Evolutionary conservation across 2,329 filamentous ascomycete genomes (phyloP).

Genomic region (Sphaerulina populicola): DNA sequence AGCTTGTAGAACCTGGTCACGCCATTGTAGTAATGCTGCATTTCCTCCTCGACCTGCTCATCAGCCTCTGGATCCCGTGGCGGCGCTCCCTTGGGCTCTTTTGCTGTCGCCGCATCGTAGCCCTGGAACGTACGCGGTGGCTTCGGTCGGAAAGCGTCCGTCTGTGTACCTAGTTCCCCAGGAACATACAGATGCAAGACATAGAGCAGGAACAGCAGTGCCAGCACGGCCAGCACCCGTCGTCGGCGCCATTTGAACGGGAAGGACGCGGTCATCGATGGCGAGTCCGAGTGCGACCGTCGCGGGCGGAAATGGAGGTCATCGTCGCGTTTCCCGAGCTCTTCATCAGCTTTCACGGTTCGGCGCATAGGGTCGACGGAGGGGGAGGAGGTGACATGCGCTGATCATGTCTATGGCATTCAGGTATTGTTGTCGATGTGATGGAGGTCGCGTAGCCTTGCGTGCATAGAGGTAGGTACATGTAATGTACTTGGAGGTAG

Average conservation of each 20-base stretch:
- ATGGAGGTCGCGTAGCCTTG: neutral
- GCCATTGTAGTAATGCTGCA: constrained; percentile 54
- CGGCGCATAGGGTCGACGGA: constrained; percentile 8
- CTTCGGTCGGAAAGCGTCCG: constrained; percentile 1
- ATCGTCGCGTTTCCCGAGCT: constrained; percentile 58
- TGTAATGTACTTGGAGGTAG: too few species aligned
- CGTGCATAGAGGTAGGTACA: neutral
- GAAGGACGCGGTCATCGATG: constrained; percentile 15
- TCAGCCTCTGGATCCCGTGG: constrained; percentile 17
- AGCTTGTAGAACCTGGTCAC: constrained; percentile 61
- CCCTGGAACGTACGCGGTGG: constrained; percentile 7
- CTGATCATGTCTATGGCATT: neutral
- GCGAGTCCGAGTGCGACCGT: constrained; percentile 7
- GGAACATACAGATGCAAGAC: constrained; percentile 8
- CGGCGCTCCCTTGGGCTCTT: constrained; percentile 22
- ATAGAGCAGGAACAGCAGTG: constrained; percentile 7
- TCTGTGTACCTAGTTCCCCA: neutral
- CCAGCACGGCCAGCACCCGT: constrained; percentile 34
- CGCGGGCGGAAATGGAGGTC: constrained; percentile 47
- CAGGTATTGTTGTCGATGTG: neutral
- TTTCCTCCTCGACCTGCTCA: constrained; percentile 13
- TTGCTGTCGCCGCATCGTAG: constrained; percentile 10
- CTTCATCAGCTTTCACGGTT: constrained; percentile 45
- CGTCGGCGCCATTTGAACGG: constrained; percentile 42
- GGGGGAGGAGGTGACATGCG: neutral